Evolutionary conservation across 177 flowering plant species (phyloP).

Genomic region (Vitis hybrid): DNA sequence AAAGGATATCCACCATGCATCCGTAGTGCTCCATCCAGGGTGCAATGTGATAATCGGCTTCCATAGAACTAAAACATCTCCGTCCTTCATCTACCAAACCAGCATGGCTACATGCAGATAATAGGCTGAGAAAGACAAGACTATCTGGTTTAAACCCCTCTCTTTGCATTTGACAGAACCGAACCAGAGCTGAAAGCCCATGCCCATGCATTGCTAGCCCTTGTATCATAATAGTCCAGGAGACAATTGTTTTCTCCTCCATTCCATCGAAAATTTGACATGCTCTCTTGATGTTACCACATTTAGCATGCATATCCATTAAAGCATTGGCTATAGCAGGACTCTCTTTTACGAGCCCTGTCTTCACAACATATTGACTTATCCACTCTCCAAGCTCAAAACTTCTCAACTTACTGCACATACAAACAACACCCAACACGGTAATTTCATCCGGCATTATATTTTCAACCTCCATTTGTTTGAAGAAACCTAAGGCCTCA

Average conservation of each 20-base stretch:
- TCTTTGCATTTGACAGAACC: constrained; percentile 30
- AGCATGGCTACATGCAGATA: constrained; percentile 36
- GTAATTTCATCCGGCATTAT: constrained; percentile 32
- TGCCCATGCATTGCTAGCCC: constrained; percentile 33
- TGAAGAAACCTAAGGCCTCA: constrained; percentile 29
- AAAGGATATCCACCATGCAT: constrained; percentile 46
- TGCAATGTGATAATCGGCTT: constrained; percentile 15
- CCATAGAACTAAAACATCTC: constrained; percentile 31
- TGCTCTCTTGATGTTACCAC: constrained; percentile 31
- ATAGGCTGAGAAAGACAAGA: constrained; percentile 28
- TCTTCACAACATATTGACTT: constrained; percentile 14
- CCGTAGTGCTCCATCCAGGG: constrained; percentile 43
- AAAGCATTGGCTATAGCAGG: constrained; percentile 29
- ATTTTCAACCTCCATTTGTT: constrained; percentile 26
- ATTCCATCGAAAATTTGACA: constrained; percentile 27
- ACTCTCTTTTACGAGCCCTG: constrained; percentile 1
- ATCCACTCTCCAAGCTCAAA: constrained; percentile 22
- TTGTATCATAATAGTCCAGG: constrained; percentile 40
- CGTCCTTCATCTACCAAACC: constrained; percentile 40
- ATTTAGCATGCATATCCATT: constrained; percentile 42
- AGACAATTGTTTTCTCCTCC: constrained; percentile 24
- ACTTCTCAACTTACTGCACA: constrained; percentile 32
- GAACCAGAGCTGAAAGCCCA: constrained; percentile 22
- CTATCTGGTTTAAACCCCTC: constrained; percentile 27
- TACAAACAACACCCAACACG: constrained; percentile 22